Evolutionary conservation across 176 grass and related monocot species (phyloP), one percentile per base, ranked within the genome.

Genomic region (Rhynchospora breviuscula): DNA sequence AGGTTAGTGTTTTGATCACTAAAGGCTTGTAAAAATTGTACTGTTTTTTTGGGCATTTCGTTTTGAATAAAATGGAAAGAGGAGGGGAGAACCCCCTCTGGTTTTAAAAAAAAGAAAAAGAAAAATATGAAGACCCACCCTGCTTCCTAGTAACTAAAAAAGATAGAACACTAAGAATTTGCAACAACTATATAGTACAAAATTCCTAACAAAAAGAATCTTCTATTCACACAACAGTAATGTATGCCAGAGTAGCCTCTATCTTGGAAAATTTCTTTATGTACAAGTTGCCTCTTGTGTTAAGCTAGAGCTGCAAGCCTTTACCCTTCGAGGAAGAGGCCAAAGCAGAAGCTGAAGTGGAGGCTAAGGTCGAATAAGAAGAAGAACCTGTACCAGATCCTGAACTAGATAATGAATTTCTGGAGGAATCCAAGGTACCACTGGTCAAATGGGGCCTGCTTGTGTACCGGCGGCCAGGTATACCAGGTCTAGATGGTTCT

Each of bases 401-500:
- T 49, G 19, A 49, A 73, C 70, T 23, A 23, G 45, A 67, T 35
- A 56, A 86, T 31, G 80, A 86, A 31, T 63, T 73, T 31, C 51
- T 67, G 0, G 67, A 83, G 31, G 47, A 72, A 23, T 76, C 48
- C 40, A 31, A 15, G 14, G 88, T 73, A 46, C 58, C 15, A 5
- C 11, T 47, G 7, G 63, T 23, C 63, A 48, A 33, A 11, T 68
- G 61, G 62, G 71, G 48, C 67, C 79, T 77, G 26, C 47, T 60
- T 29, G 18, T 47, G 59, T 82, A 87, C 46, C 89, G 84, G 6
- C 59, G 46, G 13, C 85, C 75, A 7, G 81, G 75, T n/a, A 68
- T 56, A 10, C 85, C 89, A n/a, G 89, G 89, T 83, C 67, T 67
- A 9, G 67, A 81, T 18, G 89, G 85, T 31, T 87, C 85, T 15